Evolutionary conservation across 106 monocot species (phyloP).

Genomic region (Phalaenopsis equestris): DNA sequence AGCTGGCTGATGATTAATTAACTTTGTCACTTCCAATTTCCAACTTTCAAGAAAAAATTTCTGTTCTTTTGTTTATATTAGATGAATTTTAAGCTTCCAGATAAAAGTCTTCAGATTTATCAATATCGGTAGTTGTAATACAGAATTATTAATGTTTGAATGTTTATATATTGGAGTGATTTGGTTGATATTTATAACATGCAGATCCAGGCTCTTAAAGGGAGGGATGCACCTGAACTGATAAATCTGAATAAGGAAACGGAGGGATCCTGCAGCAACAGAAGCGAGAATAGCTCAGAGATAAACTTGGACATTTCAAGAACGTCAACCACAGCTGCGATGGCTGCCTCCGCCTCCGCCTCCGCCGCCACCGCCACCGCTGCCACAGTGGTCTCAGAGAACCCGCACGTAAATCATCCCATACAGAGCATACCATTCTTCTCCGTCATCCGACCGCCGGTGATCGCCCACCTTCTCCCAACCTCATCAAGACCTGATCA

Average conservation of each 20-base stretch:
- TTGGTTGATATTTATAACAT: neutral
- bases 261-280: conserved; percentile 89
- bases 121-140: neutral
- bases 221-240: conserved; percentile 53
- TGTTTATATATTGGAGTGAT: neutral
- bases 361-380: neutral
- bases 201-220: conserved; percentile 73
- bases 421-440: conserved; percentile 45
- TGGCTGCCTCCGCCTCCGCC: neutral
- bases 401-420: neutral
- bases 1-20: neutral
- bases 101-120: neutral
- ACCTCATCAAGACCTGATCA: neutral
- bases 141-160: too few species aligned
- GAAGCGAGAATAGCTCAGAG: conserved; percentile 86
- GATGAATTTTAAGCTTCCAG: neutral
- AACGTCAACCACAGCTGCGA: conserved; percentile 18
- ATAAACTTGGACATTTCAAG: conserved; percentile 64
- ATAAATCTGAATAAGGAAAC: conserved; percentile 98
- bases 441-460: conserved; percentile 4
- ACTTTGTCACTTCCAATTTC: neutral
- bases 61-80: neutral
- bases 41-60: too few species aligned
- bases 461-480: neutral
- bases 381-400: neutral